A percentile compares a stretch with the other conserved stretches of the same genome.
Evolutionary conservation across 2,329 filamentous ascomycete species (phyloP).

Genomic region (Xylaria sp.): DNA sequence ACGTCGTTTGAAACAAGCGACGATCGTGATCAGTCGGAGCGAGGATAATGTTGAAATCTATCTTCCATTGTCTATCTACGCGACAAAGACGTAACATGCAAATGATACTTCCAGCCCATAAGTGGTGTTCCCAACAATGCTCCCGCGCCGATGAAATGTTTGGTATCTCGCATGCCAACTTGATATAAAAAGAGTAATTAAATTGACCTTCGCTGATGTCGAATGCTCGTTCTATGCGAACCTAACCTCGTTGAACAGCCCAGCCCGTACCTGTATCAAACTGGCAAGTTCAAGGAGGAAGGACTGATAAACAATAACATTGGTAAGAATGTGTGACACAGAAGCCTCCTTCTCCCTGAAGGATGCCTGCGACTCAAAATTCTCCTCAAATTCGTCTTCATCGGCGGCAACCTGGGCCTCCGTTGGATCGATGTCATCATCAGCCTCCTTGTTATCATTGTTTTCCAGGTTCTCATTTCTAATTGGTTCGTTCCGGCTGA

Average conservation of each 20-base stretch:
- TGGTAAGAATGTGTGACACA: slow-evolving; percentile 82
- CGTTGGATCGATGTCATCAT: slow-evolving; percentile 43
- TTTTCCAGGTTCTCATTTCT: slow-evolving; percentile 43
- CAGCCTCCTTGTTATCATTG: slow-evolving; percentile 44
- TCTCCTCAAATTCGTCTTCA: slow-evolving; percentile 45
- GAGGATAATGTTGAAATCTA: neutral
- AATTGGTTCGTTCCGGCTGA: slow-evolving; percentile 50
- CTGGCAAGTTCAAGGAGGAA: slow-evolving; percentile 83
- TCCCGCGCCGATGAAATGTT: slow-evolving; percentile 7
- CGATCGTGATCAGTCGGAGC: neutral
- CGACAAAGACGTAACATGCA: neutral
- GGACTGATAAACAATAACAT: slow-evolving; percentile 81
- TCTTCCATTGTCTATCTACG: slow-evolving; percentile 19
- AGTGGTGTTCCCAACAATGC: slow-evolving; percentile 2
- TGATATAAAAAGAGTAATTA: slow-evolving; percentile 14
- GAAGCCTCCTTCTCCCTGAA: slow-evolving; percentile 63
- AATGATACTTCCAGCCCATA: neutral
- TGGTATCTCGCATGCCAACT: slow-evolving; percentile 26
- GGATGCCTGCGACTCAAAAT: slow-evolving; percentile 44
- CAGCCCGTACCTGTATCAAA: slow-evolving; percentile 78
- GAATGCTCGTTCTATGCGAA: slow-evolving; percentile 57
- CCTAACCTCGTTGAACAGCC: slow-evolving; percentile 79
- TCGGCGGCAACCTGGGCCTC: slow-evolving; percentile 45
- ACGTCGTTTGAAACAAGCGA: neutral
- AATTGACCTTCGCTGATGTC: neutral